Evolutionary conservation across 495 filamentous ascomycete species (phyloP), one percentile per base, ranked within the genome.

Genomic region (Aspergillus avenaceus): DNA sequence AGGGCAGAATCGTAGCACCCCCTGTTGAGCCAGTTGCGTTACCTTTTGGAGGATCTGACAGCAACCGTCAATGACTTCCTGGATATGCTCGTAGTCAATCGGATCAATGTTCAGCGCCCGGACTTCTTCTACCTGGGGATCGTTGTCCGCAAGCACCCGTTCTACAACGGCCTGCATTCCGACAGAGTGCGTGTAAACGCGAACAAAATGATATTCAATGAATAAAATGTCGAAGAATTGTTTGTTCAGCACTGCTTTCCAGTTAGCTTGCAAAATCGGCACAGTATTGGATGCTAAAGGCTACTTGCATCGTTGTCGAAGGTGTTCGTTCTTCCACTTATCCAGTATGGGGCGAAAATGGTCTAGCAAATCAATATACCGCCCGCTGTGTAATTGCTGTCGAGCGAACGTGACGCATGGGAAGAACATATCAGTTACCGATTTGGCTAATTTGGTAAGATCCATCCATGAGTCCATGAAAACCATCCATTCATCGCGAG

Each of bases 151-250:
- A 13, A 74, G 58, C 0, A 66, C 60, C 27, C 74, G 68, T 54
- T 78, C 64, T 28, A 77, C 65, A 8, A 80, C 75, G 4, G 77
- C 77, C 56, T 80, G 77, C 75, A 80, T 78, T 9, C 75, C 77
- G 26, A 80, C 67, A 3, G 75, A 78, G 50, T 80, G 75, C 0
- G 72, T 78, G 50, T 78, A 78, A 2, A 78, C 73, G 11, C 77
- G 68, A 8, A 79, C 74, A 49, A 79, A 80, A 45, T 80, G 68
- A 49, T 80, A 80, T 43, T 80, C 77, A 19, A 80, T 79, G 32
- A 73, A 74, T 1, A 76, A 64, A 31, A 67, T 67, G 24, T 74
- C 70, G 47, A 65, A 73, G 38, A 73, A 76, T n/a, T 65, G 62
- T 24, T 69, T 62, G 27, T 61, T 65, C 6, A 70, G 64, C 18